These are phyloP conservation scores for Lycium ferocissimum DNA, from an alignment of 257 asterid genomes.

Conservation along the genomic window DNA sequence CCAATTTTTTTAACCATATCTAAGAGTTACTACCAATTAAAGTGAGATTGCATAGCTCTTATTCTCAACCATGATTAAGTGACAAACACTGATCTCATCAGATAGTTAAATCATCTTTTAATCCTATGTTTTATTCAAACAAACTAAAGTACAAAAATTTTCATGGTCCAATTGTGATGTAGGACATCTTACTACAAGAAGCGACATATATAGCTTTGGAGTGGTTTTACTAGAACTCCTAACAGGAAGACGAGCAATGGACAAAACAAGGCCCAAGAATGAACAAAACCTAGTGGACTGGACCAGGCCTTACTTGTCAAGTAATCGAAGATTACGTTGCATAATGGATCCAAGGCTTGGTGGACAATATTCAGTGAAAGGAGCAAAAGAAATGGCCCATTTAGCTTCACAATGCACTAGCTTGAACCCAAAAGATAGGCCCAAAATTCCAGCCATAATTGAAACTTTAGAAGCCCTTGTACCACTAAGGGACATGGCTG, in stretches of 20 bases:
- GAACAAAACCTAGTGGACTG: constrained; percentile 84
- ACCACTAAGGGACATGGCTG: constrained; percentile 73
- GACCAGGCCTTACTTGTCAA: constrained; percentile 70
- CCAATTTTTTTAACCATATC: not conserved
- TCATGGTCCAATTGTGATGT: constrained; percentile 32
- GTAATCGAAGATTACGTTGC: constrained; percentile 66
- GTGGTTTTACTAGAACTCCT: constrained; percentile 81
- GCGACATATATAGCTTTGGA: constrained; percentile 92
- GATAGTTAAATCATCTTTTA: no score
- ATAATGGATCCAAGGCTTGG: constrained; percentile 74
- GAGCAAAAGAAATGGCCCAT: constrained; percentile 76
- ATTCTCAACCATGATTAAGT: not conserved
- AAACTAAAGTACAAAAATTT: not conserved
- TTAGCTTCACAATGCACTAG: constrained; percentile 78
- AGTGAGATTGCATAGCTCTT: not conserved
- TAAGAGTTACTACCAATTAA: not conserved
- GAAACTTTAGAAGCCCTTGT: constrained; percentile 74
- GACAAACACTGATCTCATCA: not conserved
- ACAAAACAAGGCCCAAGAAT: constrained; percentile 64
- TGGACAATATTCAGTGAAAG: constrained; percentile 84
- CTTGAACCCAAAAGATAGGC: constrained; percentile 82
- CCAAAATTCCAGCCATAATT: constrained; percentile 82
- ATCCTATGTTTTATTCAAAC: not conserved
- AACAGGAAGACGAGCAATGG: constrained; percentile 88
- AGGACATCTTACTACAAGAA: constrained; percentile 90